These are phyloP conservation scores for Cymbopogon flexuosus DNA, from an alignment of 202 grass and related monocot species.

Conservation along the genomic window DNA sequence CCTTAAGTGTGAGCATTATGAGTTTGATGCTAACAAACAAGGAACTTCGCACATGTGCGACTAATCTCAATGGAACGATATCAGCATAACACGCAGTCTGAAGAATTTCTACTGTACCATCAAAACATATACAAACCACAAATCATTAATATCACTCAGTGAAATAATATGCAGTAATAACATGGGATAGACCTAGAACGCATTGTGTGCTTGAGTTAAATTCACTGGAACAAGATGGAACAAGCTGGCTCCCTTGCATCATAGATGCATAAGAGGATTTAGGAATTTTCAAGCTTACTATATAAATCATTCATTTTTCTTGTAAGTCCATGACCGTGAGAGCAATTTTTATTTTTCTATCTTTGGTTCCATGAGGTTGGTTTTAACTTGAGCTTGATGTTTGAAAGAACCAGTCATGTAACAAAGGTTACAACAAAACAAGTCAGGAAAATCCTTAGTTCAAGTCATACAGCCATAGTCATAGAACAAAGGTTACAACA, in stretches of 20 bases:
- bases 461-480: neutral
- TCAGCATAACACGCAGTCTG: neutral
- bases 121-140: neutral
- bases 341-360: too few relatives aligned
- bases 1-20: neutral
- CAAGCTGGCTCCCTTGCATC: neutral
- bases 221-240: too few relatives aligned
- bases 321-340: too few relatives aligned
- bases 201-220: neutral
- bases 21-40: neutral
- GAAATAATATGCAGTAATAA: neutral
- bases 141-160: neutral
- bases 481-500: too few relatives aligned
- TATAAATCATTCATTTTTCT: neutral
- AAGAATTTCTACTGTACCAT: too few relatives aligned
- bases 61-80: too few relatives aligned
- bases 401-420: neutral
- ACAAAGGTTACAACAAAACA: neutral
- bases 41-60: neutral
- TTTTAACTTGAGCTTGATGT: too few relatives aligned
- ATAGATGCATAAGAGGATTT: neutral
- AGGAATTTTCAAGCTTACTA: neutral
- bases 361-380: too few relatives aligned
- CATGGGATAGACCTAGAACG: neutral
- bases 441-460: neutral